Evolutionary conservation across 768 basidiomycete genomes (phyloP), one percentile per base, ranked within the genome.

Genomic region (Mrakia blollopis): DNA sequence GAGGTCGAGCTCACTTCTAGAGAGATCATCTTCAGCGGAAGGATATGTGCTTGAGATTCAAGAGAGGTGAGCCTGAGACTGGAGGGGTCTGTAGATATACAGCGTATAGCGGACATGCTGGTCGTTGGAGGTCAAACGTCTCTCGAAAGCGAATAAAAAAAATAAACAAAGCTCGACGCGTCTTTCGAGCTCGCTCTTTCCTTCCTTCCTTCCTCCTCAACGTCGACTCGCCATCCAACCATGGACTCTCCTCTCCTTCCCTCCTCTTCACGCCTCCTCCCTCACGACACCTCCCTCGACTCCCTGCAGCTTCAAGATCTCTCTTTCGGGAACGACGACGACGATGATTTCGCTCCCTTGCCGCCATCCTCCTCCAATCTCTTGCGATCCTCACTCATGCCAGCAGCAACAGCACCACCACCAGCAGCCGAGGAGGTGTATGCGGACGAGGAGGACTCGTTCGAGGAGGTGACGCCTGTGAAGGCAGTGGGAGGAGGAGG

Each of bases 231-330:
- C 32, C 32, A 23, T 52, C 70, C 47, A 50, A n/a, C 11, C 23
- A 72, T 72, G 72, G 72, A 72, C 39, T 72, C 72, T 3, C 72
- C 72, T 11, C 72, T 72, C 16, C 52, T 72, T 16, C 72, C 72
- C 35, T 57, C 72, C 21, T 13, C 60, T 35, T 72, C 52, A n/a
- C 25, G 54, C 32, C 30, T 23, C 44, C 1, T 23, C 32, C 13
- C 32, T 37, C 54, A 54, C 39, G 72, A 72, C 72, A 54, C 72
- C 14, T 72, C 72, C 30, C n/a, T 72, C 39, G 72, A 72, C 7
- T 72, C 72, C 23, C 72, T 72, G 32, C 52, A 60, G 14, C 72
- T 72, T 3, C 72, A 72, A 35, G 72, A 72, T 30, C 52, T 72
- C 23, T 72, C 72, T 16, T 72, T 72, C 35, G 50, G 54, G 7